Evolutionary conservation across 768 basidiomycete genomes (phyloP), one percentile per base, ranked within the genome.

Genomic region (Lentinula edodes): DNA sequence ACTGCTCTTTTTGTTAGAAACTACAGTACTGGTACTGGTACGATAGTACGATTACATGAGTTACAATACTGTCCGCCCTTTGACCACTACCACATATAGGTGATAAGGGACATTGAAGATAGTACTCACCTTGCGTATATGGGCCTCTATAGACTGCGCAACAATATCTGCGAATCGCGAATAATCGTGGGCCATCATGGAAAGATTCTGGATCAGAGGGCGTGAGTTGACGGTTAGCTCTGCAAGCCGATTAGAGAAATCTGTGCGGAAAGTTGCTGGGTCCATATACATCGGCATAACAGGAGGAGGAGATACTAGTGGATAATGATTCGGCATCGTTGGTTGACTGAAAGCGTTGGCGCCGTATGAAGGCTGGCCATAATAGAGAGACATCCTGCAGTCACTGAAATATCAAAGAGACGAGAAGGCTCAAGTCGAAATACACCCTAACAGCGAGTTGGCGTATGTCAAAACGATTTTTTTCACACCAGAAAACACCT

Each of bases 141-240:
- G 92, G n/a, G 80, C 75, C 67, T 94, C 91, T 39, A 96, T 73
- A 71, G 90, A 91, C 65, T 91, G 84, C 1, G 86, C 86, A 28
- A 95, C 90, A 63, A 92, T 85, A 58, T 88, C 85, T 59, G 88
- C 84, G 75, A 86, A 92, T 46, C 89, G 84, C 42, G 83, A 75
- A 71, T 90, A 89, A 60, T 96, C 91, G 75, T 93, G 90, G 58
- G 97, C 96, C 66, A 91, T 83, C 82, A 95, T 87, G 38, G 97
- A 98, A 15, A 99, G 76, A 63, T 83, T 84, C 76, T 97, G 93
- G 65, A 99, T 99, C 64, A 97, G 86, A 9, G 93, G 90, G 69
- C 95, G 88, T 66, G 95, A 96, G 76, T 98, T 99, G 80, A 95
- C 88, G 56, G 87, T 92, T 64, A 99, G 88, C 65, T 88, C 85